These are phyloP conservation scores for Tagetes erecta DNA, from an alignment of 129 eudicot species.

Conservation along the genomic window DNA sequence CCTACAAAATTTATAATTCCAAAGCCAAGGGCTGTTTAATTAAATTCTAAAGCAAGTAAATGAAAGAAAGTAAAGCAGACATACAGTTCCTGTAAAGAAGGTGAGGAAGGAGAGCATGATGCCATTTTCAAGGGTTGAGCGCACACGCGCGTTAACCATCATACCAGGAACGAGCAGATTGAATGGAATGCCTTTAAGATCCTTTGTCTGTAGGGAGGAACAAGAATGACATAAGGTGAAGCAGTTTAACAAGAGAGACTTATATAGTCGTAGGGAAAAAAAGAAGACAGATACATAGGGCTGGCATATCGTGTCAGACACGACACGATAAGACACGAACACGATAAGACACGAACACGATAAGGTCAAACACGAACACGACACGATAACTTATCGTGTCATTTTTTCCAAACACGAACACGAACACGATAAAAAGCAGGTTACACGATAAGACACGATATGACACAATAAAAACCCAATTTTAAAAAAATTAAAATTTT, in stretches of 20 bases:
- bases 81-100: conserved; percentile 93
- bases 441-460: too few relatives aligned
- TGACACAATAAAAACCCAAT: too few relatives aligned
- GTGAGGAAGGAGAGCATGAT: conserved; percentile 86
- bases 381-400: too few relatives aligned
- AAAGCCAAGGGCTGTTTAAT: conserved; percentile 12
- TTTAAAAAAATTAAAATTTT: too few relatives aligned
- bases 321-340: too few relatives aligned
- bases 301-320: too few relatives aligned
- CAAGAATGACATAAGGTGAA: conserved; percentile 18
- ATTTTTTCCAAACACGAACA: too few relatives aligned
- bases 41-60: conserved; percentile 12
- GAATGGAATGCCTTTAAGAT: conserved; percentile 89
- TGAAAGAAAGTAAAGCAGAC: conserved; percentile 27
- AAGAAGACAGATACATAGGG: background rate
- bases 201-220: conserved; percentile 61
- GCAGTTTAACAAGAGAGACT: conserved; percentile 1
- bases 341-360: too few relatives aligned
- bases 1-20: conserved; percentile 44
- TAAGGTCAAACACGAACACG: too few relatives aligned
- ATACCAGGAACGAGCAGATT: conserved; percentile 95
- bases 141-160: conserved; percentile 92
- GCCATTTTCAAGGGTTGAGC: conserved; percentile 85
- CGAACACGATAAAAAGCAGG: too few relatives aligned
- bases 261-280: background rate